Evolutionary conservation across 495 filamentous ascomycete species (phyloP).

Genomic region (Viridothelium virens): DNA sequence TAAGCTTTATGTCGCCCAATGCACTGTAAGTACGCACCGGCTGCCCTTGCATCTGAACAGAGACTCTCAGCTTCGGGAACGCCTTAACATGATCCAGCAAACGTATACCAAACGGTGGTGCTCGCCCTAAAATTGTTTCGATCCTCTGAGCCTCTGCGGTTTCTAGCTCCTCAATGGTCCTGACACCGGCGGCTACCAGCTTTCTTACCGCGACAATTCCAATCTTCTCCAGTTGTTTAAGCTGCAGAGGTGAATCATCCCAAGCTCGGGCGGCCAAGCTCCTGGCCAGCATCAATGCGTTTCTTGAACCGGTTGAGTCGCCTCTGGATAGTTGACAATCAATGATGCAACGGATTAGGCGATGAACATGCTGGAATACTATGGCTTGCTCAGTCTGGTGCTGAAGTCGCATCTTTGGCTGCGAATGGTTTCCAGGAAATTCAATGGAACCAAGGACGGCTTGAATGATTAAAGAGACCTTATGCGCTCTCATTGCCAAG

Average conservation of each 20-base stretch:
- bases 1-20: slow-evolving; percentile 6
- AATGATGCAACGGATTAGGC: slow-evolving; percentile 73
- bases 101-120: slow-evolving; percentile 75
- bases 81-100: slow-evolving; percentile 53
- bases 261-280: slow-evolving; percentile 73
- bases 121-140: slow-evolving; percentile 66
- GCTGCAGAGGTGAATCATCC: slow-evolving; percentile 76
- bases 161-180: slow-evolving; percentile 63
- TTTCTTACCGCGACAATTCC: slow-evolving; percentile 72
- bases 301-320: slow-evolving; percentile 59
- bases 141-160: slow-evolving; percentile 60
- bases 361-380: slow-evolving; percentile 66
- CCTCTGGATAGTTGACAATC: slow-evolving; percentile 67
- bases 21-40: slow-evolving; percentile 33
- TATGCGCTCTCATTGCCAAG: slow-evolving; percentile 63
- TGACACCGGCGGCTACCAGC: slow-evolving; percentile 62
- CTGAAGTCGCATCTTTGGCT: slow-evolving; percentile 51
- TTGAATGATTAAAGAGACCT: slow-evolving; percentile 82
- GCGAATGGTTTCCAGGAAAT: slow-evolving; percentile 55
- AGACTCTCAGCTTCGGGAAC: slow-evolving; percentile 69
- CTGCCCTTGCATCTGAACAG: slow-evolving; percentile 44
- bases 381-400: slow-evolving; percentile 60
- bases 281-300: slow-evolving; percentile 70
- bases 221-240: slow-evolving; percentile 81
- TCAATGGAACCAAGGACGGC: slow-evolving; percentile 69